Base-by-base conservation (phyloP, 73 alveolate genomes). In the Stentor roeselii region DNA sequence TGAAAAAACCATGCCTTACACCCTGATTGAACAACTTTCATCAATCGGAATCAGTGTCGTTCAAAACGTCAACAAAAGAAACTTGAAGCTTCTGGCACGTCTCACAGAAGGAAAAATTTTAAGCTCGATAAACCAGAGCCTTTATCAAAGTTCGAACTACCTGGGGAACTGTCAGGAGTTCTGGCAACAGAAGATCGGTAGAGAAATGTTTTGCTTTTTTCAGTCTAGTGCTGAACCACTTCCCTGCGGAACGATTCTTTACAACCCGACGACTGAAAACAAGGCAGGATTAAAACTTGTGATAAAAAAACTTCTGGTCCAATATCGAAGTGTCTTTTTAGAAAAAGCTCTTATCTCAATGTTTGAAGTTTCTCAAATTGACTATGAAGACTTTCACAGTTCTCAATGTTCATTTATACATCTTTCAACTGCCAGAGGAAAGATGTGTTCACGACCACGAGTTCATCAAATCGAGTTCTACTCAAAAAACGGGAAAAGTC, bases 301-400 rank as follows among this genome's bases (percentile, higher is more conserved):
- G 11, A 67, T 67, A 0, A 0, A 21, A 2, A n/a, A 34, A 30
- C 41, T 67, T 30, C 34, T n/a, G 14, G 41, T 67, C 27, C 41
- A 67, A 67, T 67, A 67, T 67, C n/a, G 80, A 67, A 67, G 37
- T 67, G 11, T 32, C 34, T 21, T 67, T 0, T 32, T 67, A 67
- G 80, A 67, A 67, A 67, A 67, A 67, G 27, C n/a, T 36, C 37
- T 67, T 67, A 27, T 67, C 14, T 27, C 21, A 15, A 15, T 21
- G 37, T 67, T 32, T 32, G 37, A 27, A 1, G 34, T 67, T 27
- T 11, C 21, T 1, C 37, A 21, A 1, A 67, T 67, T 21, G 27
- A 50, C 80, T 67, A 32, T 11, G 41, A 67, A 21, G 80, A 32
- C 80, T 67, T 67, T 67, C n/a, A 67, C n/a, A 67, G n/a, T 67